A percentile compares a stretch with the other conserved stretches of the same genome.
These are phyloP conservation scores for Suhomyces emberorum DNA, from an alignment of 805 yeast genomes.

Conservation along the genomic window DNA sequence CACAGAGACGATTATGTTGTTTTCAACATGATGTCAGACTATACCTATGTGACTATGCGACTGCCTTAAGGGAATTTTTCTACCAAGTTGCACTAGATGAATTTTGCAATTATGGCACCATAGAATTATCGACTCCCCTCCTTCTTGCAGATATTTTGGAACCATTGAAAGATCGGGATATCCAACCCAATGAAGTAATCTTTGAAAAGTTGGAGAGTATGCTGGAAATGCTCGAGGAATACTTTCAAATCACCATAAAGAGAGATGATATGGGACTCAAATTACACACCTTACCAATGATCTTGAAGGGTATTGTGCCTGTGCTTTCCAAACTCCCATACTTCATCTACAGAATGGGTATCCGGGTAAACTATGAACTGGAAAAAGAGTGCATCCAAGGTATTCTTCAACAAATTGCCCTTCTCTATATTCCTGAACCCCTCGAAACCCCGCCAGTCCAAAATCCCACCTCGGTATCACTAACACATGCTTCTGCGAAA, in stretches of 20 bases:
- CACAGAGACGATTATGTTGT: constrained; percentile 65
- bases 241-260: constrained; percentile 41
- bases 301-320: constrained; percentile 64
- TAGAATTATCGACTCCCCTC: constrained; percentile 21
- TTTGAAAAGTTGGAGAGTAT: constrained; percentile 34
- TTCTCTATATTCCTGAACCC: constrained; percentile 66
- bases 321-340: constrained; percentile 59
- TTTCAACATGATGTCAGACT: constrained; percentile 79
- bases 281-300: constrained; percentile 60
- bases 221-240: constrained; percentile 79
- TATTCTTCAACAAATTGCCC: constrained; percentile 63
- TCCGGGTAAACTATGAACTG: constrained; percentile 57
- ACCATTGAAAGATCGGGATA: constrained; percentile 25
- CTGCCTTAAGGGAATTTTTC: constrained; percentile 63
- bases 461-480: no score
- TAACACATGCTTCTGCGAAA: constrained; percentile 3
- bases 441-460: constrained; percentile 7
- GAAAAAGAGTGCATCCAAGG: constrained; percentile 70
- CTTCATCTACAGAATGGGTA: constrained; percentile 61
- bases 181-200: constrained; percentile 15
- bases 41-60: constrained; percentile 76
- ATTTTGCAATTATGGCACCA: constrained; percentile 75
- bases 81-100: constrained; percentile 78
- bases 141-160: constrained; percentile 32
- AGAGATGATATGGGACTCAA: constrained; percentile 35